These are phyloP conservation scores for Stylosanthes scabra DNA, from an alignment of 331 rosid genomes.

Conservation along the genomic window DNA sequence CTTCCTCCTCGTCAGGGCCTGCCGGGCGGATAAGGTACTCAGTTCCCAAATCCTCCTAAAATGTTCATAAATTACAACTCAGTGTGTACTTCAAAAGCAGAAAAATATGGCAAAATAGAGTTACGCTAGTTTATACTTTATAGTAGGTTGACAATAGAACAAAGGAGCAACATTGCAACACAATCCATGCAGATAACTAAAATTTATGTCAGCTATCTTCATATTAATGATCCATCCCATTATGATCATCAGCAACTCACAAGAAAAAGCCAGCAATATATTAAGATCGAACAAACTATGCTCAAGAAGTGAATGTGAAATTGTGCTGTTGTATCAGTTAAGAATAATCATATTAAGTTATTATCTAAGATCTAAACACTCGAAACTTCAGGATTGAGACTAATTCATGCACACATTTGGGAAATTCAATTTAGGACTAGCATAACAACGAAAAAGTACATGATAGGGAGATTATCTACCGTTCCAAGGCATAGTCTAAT, in stretches of 20 bases:
- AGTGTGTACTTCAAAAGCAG: slow-evolving; percentile 19
- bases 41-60: slow-evolving; percentile 80
- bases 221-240: background rate
- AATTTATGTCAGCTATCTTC: background rate
- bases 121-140: background rate
- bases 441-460: slow-evolving; percentile 34
- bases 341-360: background rate
- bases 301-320: background rate
- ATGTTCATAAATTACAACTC: slow-evolving; percentile 22
- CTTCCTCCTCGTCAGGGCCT: slow-evolving; percentile 78
- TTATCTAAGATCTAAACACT: slow-evolving; percentile 3
- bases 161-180: slow-evolving; percentile 12
- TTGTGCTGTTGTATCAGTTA: background rate
- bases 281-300: too few relatives aligned
- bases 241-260: slow-evolving; percentile 15
- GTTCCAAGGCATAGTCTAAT: background rate
- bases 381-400: background rate
- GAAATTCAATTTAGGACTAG: background rate
- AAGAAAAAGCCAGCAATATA: slow-evolving; percentile 6
- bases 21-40: slow-evolving; percentile 79
- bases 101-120: slow-evolving; percentile 15
- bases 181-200: background rate
- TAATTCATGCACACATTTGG: slow-evolving; percentile 1
- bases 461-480: background rate
- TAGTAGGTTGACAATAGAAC: background rate